Percentiles rank a stretch among this genome's conserved stretches.
phyloP scores from a whole-genome alignment of 108 stramenopile species.

The Skeletonema marinoi region DNA sequence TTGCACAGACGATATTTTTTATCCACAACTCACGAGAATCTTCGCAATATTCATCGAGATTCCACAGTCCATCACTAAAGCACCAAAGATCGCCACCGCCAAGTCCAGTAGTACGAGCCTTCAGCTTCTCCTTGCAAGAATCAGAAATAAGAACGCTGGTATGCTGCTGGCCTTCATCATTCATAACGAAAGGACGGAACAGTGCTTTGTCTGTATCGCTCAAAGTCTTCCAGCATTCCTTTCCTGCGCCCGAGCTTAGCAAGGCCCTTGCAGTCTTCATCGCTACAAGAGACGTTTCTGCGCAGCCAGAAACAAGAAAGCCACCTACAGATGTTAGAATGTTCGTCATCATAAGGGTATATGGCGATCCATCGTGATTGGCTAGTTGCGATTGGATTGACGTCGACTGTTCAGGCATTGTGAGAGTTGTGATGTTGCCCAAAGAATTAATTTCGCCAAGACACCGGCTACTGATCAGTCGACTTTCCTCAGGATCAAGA shows the following conservation, averaged over 20 bases:
- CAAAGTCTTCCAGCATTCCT: constrained; percentile 42
- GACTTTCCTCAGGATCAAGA: constrained; percentile 39
- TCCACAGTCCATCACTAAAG: constrained; percentile 70
- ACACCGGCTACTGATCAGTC: constrained; percentile 51
- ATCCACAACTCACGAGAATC: constrained; percentile 62
- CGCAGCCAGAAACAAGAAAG: constrained; percentile 46
- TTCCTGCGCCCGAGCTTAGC: constrained; percentile 41
- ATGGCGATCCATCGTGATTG: not conserved
- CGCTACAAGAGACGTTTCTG: constrained; percentile 53
- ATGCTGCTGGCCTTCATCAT: constrained; percentile 24
- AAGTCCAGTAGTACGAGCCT: constrained; percentile 1
- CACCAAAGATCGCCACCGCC: constrained; percentile 57
- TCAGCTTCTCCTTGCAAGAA: constrained; percentile 26
- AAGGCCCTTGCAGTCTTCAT: constrained; percentile 59
- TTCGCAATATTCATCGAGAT: not conserved
- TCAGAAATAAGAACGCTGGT: constrained; percentile 28
- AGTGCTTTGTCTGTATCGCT: constrained; percentile 23
- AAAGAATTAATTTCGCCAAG: constrained; percentile 45
- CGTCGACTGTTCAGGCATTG: not conserved
- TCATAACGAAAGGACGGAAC: constrained; percentile 26
- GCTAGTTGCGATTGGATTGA: constrained; percentile 16
- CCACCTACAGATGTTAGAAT: constrained; percentile 27
- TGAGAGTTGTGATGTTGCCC: not conserved
- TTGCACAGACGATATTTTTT: constrained; percentile 53
- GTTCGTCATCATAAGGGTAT: constrained; percentile 35